Evolutionary conservation across 1,284 basidiomycete genomes (phyloP).

Genomic region (Peniophora sp.): DNA sequence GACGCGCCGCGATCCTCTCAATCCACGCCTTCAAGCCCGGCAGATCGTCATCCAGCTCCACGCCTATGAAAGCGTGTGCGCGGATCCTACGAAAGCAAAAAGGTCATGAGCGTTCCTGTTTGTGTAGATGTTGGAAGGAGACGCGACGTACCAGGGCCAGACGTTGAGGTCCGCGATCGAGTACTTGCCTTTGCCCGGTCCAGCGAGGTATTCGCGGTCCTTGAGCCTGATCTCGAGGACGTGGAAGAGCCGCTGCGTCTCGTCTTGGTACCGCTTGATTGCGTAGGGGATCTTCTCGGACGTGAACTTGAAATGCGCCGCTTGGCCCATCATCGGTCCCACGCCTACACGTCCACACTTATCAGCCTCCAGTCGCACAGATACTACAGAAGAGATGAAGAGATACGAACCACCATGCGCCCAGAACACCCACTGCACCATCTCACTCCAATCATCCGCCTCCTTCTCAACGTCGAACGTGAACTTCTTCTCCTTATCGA

Average conservation of each 20-base stretch:
- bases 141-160: conserved; percentile 36
- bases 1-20: neutral
- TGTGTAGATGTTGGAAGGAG: neutral
- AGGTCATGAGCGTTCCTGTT: conserved; percentile 8
- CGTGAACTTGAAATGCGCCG: conserved; percentile 50
- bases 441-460: conserved; percentile 40
- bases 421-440: conserved; percentile 79
- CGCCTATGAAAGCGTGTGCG: conserved; percentile 31
- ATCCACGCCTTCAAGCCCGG: conserved; percentile 19
- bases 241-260: conserved; percentile 70
- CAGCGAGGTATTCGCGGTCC: conserved; percentile 62
- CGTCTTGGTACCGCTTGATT: conserved; percentile 63
- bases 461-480: conserved; percentile 32
- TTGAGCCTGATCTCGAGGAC: conserved; percentile 68
- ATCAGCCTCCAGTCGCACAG: neutral
- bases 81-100: conserved; percentile 38
- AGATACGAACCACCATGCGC: conserved; percentile 32
- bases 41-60: conserved; percentile 36
- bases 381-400: neutral
- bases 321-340: conserved; percentile 72
- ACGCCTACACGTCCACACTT: conserved; percentile 47
- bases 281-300: conserved; percentile 61
- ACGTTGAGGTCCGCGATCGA: conserved; percentile 62
- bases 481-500: conserved; percentile 41
- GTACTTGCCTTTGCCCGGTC: conserved; percentile 56